Evolutionary conservation across 257 asterid genomes (phyloP).

Genomic region (Solanum dulcamara): DNA sequence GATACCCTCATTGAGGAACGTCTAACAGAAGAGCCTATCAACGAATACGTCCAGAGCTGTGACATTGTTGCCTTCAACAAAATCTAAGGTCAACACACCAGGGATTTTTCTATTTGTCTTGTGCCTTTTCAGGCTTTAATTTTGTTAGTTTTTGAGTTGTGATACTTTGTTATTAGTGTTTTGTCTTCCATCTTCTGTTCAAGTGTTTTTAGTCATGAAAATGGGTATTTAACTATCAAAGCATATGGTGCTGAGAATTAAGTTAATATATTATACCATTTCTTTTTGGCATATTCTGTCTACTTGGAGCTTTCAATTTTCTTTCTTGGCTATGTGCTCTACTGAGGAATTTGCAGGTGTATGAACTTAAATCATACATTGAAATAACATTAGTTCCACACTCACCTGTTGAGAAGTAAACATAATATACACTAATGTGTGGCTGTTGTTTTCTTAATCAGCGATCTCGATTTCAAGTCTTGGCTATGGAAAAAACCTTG

Average conservation of each 20-base stretch:
- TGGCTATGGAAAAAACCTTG: no score
- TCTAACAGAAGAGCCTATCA: slow-evolving; percentile 36
- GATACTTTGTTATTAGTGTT: neutral
- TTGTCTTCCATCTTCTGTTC: neutral
- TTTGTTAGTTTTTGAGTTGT: slow-evolving; percentile 10
- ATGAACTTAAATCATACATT: neutral
- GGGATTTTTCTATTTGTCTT: neutral
- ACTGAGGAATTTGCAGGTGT: neutral
- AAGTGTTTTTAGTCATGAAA: neutral
- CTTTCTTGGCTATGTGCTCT: neutral
- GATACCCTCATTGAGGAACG: slow-evolving; percentile 40
- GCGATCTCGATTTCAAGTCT: no score
- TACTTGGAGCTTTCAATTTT: neutral
- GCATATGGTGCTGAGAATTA: neutral
- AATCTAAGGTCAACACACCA: slow-evolving; percentile 11
- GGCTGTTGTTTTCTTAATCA: no score
- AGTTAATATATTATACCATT: neutral
- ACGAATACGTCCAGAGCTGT: slow-evolving; percentile 37
- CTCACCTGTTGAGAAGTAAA: no score
- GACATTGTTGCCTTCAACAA: slow-evolving; percentile 54
- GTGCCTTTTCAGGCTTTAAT: slow-evolving; percentile 7
- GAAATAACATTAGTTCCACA: neutral
- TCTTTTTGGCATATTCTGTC: neutral
- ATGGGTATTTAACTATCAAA: neutral
- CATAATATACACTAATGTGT: no score